Percentiles rank a stretch among this genome's conserved stretches.
These are phyloP conservation scores for Combretum micranthum DNA, from an alignment of 345 rosid species.

Conservation along the genomic window DNA sequence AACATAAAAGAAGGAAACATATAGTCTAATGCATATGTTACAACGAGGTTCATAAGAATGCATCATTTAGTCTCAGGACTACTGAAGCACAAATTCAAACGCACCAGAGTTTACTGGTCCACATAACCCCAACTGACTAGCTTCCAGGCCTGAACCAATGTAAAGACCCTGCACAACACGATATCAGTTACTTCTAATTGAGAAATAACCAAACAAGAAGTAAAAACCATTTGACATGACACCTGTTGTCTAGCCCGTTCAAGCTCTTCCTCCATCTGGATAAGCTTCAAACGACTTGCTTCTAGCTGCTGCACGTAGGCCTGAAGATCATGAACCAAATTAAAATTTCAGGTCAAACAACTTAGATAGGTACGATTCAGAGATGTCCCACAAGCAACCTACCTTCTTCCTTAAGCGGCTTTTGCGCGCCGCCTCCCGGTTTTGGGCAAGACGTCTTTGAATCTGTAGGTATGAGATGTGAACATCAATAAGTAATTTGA, in stretches of 20 bases:
- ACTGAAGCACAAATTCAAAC: conserved; percentile 9
- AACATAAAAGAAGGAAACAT: conserved; percentile 8
- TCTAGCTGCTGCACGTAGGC: conserved; percentile 97
- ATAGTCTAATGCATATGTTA: not conserved
- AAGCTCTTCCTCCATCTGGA: conserved; percentile 86
- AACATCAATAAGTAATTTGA: not conserved
- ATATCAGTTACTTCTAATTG: not conserved
- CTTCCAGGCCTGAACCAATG: conserved; percentile 45
- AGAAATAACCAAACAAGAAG: not conserved
- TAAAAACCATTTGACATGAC: conserved; percentile 6
- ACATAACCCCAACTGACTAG: conserved; percentile 41
- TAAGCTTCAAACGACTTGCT: conserved; percentile 75
- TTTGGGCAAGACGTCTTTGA: conserved; percentile 92
- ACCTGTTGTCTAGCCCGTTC: conserved; percentile 79
- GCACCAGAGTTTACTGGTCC: conserved; percentile 62
- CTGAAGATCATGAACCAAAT: conserved; percentile 29
- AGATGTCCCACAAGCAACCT: conserved; percentile 2
- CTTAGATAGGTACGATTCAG: not conserved
- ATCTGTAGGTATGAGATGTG: conserved; percentile 29
- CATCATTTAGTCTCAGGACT: not conserved
- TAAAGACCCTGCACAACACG: conserved; percentile 50
- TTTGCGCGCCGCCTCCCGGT: conserved; percentile 97
- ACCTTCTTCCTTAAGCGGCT: conserved; percentile 97
- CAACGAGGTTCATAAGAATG: not conserved
- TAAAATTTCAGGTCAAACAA: conserved; percentile 5